Percentiles rank a stretch among this genome's conserved stretches.
These are phyloP conservation scores for Trematosphaeria pertusa DNA, from an alignment of 2,329 filamentous ascomycete genomes.

Conservation along the genomic window DNA sequence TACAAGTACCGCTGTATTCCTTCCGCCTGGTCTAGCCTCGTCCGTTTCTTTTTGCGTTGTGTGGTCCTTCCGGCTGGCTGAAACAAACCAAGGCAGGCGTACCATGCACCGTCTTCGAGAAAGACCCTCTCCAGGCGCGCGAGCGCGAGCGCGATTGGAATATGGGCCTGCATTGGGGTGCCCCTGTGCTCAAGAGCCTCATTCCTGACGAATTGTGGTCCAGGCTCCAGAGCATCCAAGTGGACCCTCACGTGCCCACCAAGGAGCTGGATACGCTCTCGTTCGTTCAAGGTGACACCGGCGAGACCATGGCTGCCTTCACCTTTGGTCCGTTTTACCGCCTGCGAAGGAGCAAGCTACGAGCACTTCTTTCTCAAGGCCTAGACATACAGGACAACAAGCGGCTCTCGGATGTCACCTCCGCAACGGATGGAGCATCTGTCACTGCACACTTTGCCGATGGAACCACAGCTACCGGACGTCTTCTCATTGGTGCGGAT, in stretches of 20 bases:
- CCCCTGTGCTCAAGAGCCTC: slow-evolving; percentile 59
- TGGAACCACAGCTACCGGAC: slow-evolving; percentile 36
- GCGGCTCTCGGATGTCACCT: slow-evolving; percentile 42
- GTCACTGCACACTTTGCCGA: slow-evolving; percentile 47
- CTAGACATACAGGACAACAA: slow-evolving; percentile 49
- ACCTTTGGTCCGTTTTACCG: slow-evolving; percentile 46
- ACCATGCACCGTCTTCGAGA: slow-evolving; percentile 63
- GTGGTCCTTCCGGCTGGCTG: background rate
- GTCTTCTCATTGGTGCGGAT: slow-evolving; percentile 47
- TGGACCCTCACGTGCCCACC: slow-evolving; percentile 57
- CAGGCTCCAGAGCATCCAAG: slow-evolving; percentile 58
- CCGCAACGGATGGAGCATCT: slow-evolving; percentile 36
- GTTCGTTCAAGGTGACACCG: slow-evolving; percentile 45
- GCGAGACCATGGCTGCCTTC: slow-evolving; percentile 42
- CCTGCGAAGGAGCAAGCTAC: slow-evolving; percentile 43
- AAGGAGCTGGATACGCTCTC: slow-evolving; percentile 42
- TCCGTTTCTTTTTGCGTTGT: background rate
- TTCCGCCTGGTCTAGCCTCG: background rate
- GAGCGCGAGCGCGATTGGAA: slow-evolving; percentile 66
- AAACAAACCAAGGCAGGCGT: slow-evolving; percentile 36
- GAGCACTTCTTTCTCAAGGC: slow-evolving; percentile 35
- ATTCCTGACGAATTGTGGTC: slow-evolving; percentile 61
- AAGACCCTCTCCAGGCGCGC: slow-evolving; percentile 54
- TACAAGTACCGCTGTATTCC: background rate
- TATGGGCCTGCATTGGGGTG: slow-evolving; percentile 68